Percentiles rank a stretch among this genome's conserved stretches.
These are phyloP conservation scores for Funneliformis caledonium DNA, from an alignment of 371 early-diverging fungal genomes.

Conservation along the genomic window DNA sequence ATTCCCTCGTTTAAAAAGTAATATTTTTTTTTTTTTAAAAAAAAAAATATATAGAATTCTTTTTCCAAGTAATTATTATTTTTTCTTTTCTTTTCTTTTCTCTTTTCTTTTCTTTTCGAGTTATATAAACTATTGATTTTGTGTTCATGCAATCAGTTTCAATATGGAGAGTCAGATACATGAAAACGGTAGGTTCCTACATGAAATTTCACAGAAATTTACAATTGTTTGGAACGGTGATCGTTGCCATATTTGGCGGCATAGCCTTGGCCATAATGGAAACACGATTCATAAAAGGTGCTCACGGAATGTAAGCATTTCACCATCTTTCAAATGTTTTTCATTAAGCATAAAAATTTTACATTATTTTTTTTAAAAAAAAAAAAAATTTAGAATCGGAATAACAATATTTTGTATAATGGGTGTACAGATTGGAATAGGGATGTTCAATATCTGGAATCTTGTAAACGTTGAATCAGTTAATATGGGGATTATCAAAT, in stretches of 20 bases:
- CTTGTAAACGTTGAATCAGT: background rate
- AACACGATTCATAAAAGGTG: background rate
- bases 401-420: background rate
- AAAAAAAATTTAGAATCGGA: background rate
- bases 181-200: background rate
- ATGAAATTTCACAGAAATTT: background rate
- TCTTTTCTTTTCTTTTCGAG: background rate
- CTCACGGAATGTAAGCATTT: background rate
- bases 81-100: background rate
- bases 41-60: background rate
- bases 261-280: background rate
- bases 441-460: background rate
- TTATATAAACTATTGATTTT: background rate
- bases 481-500: background rate
- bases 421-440: background rate
- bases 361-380: background rate
- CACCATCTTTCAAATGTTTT: background rate
- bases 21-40: background rate
- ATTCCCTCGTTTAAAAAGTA: no score
- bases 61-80: background rate
- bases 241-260: background rate
- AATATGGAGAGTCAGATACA: background rate
- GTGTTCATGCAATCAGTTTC: background rate
- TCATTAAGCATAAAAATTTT: no score
- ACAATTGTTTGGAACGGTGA: background rate